Conservation (phyloP, 257 asterid genomes). For the Plantago major region DNA sequence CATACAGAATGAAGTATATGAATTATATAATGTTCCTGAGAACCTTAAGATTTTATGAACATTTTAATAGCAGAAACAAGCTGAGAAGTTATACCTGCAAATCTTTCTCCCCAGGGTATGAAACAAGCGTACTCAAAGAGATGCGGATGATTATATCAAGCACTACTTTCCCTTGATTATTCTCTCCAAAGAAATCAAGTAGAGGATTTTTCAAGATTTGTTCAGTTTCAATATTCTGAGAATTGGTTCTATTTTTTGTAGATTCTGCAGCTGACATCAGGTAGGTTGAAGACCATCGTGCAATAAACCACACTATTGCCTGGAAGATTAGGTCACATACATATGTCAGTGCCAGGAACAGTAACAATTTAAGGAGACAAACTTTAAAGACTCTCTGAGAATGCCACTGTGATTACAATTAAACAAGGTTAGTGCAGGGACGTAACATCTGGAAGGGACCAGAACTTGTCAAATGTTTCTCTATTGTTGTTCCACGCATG, state of each 20-base stretch:
- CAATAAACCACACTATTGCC: conserved; percentile 96
- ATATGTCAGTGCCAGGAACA: conserved; percentile 5
- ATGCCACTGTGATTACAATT: too few relatives aligned
- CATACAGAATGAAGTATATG: background rate
- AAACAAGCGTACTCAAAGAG: conserved; percentile 59
- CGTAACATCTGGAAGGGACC: too few relatives aligned
- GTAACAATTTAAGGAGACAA: too few relatives aligned
- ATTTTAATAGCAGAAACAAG: conserved; percentile 12
- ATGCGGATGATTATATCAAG: conserved; percentile 77
- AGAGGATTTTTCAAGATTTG: conserved; percentile 30
- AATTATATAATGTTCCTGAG: background rate
- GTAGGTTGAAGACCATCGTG: conserved; percentile 92
- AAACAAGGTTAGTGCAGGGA: too few relatives aligned
- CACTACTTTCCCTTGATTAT: conserved; percentile 67
- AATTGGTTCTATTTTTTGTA: conserved; percentile 32
- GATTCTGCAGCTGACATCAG: conserved; percentile 58
- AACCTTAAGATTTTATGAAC: background rate
- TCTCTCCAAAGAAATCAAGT: conserved; percentile 66
- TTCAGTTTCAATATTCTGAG: conserved; percentile 24
- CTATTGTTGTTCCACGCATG: too few relatives aligned
- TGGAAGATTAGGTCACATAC: conserved; percentile 33
- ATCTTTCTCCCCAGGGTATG: conserved; percentile 94
- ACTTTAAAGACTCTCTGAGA: too few relatives aligned
- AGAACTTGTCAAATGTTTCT: too few relatives aligned
- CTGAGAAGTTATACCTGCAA: conserved; percentile 58